Percentiles rank a stretch among this genome's conserved stretches.
Evolutionary conservation across 1,284 basidiomycete genomes (phyloP).

Genomic region (Cystobasidium sp.): DNA sequence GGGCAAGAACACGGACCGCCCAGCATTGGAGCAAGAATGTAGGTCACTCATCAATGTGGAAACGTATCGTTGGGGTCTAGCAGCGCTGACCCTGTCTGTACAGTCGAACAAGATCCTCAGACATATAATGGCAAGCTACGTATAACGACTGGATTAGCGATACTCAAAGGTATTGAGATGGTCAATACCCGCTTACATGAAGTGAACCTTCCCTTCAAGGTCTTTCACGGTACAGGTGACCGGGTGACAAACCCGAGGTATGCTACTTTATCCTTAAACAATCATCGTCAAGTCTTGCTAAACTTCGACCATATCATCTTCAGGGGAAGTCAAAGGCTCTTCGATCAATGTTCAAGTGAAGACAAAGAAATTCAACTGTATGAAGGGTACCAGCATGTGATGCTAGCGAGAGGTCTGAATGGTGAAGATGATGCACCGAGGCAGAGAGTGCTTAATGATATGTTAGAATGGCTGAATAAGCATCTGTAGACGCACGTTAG

Average conservation of each 20-base stretch:
- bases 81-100: slow-evolving; percentile 14
- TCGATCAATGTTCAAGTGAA: slow-evolving; percentile 28
- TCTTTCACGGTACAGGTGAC: slow-evolving; percentile 51
- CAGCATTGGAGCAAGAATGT: slow-evolving; percentile 37
- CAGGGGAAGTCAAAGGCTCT: slow-evolving; percentile 26
- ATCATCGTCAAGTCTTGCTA: background rate
- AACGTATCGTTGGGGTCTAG: slow-evolving; percentile 29
- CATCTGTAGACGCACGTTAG: slow-evolving; percentile 2
- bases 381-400: slow-evolving; percentile 49
- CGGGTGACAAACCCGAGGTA: slow-evolving; percentile 30
- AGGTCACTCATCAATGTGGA: background rate
- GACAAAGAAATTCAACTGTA: slow-evolving; percentile 48
- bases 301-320: background rate
- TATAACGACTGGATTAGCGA: slow-evolving; percentile 52
- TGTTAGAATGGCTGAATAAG: slow-evolving; percentile 51
- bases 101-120: slow-evolving; percentile 49
- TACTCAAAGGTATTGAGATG: slow-evolving; percentile 49
- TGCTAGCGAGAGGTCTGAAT: slow-evolving; percentile 51
- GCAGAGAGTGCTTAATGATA: slow-evolving; percentile 50
- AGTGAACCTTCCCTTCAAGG: slow-evolving; percentile 51
- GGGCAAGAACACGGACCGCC: slow-evolving; percentile 47
- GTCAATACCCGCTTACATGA: slow-evolving; percentile 43
- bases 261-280: background rate
- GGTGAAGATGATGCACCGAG: slow-evolving; percentile 50
- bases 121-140: slow-evolving; percentile 53